Evolutionary conservation across 495 filamentous ascomycete genomes (phyloP), one percentile per base, ranked within the genome.

Genomic region (Chaetomium fimeti): DNA sequence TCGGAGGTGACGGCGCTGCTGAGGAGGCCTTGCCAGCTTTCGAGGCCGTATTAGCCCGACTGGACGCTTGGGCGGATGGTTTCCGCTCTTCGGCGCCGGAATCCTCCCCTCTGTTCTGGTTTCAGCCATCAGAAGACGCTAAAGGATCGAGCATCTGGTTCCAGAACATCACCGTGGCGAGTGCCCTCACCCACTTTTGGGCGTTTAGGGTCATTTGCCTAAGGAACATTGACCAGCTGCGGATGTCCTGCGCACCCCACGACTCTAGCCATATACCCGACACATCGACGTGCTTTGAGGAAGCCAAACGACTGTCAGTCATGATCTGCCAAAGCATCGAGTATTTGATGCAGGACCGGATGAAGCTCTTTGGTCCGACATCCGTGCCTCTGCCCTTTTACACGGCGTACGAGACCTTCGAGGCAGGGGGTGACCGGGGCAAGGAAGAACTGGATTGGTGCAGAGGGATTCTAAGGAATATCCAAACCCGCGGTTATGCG

Each of bases 311-410:
- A 15, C 56, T 76, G 36, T 62, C 69, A 2, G 62, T 56, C 5
- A 64, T 66, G 57, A 77, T 80, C 18, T 76, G 68, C 56, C 68
- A 66, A 25, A 78, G 77, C 56, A 74, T 76, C 64, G 40, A 43
- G 40, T 80, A 79, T 43, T 56, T 79, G 13, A 53, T 79, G 55
- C 75, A 75, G 58, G 76, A 76, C 13, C 71, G 75, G 57, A 78
- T 80, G 76, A 76, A 67, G 51, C 61, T 80, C 16, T 80, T 77
- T 60, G 76, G 78, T 2, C 74, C 75, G 18, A 71, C 72, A n/a
- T 79, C 77, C 1, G 64, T 74, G 0, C 53, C 73, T 0, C 66
- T 79, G 5, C 76, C 77, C 1, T 56, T 72, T 2, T 66, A 62
- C 9, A 61, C 57, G 20, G 68, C 68, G n/a, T 66, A 65, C 29